phyloP scores from a whole-genome alignment of 495 filamentous ascomycete genomes.

The Penicillium canariense region DNA sequence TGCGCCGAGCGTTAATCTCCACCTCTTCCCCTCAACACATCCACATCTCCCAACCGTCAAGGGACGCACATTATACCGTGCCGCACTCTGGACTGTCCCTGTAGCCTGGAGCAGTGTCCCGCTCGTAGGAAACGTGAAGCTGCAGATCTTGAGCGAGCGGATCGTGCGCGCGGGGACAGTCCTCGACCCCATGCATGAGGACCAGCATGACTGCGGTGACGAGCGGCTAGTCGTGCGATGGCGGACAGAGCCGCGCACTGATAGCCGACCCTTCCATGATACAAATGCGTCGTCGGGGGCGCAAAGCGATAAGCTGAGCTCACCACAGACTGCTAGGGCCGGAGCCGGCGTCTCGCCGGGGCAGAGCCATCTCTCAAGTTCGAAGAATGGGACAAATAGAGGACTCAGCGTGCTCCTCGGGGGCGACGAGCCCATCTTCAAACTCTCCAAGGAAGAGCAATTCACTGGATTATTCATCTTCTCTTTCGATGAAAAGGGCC shows the following conservation, averaged over 20 bases:
- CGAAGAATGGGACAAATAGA: conserved; percentile 35
- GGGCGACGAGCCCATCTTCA: conserved; percentile 68
- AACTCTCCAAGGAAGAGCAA: conserved; percentile 59
- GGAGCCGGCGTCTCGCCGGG: neutral
- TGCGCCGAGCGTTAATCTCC: conserved; percentile 83
- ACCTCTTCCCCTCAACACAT: conserved; percentile 95
- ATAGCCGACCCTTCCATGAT: conserved; percentile 27
- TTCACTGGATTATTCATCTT: conserved; percentile 82
- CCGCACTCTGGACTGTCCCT: conserved; percentile 91
- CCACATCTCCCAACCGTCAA: conserved; percentile 90
- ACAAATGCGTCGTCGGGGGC: neutral
- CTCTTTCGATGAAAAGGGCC: conserved; percentile 87
- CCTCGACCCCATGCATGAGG: conserved; percentile 27
- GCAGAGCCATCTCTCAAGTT: conserved; percentile 18
- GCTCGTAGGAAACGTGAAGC: conserved; percentile 79
- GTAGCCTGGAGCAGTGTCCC: conserved; percentile 94
- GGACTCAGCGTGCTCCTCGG: conserved; percentile 45
- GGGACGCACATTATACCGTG: conserved; percentile 84
- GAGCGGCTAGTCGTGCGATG: conserved; percentile 87
- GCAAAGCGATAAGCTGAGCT: neutral
- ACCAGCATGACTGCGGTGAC: conserved; percentile 44
- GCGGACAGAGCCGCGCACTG: conserved; percentile 59
- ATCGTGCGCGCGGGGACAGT: conserved; percentile 61
- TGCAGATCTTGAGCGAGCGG: conserved; percentile 83
- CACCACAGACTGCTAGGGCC: neutral